A percentile compares a stretch with the other conserved stretches of the same genome.
Evolutionary conservation across 2,329 filamentous ascomycete genomes (phyloP).

Genomic region (Pseudogymnoascus sp.): DNA sequence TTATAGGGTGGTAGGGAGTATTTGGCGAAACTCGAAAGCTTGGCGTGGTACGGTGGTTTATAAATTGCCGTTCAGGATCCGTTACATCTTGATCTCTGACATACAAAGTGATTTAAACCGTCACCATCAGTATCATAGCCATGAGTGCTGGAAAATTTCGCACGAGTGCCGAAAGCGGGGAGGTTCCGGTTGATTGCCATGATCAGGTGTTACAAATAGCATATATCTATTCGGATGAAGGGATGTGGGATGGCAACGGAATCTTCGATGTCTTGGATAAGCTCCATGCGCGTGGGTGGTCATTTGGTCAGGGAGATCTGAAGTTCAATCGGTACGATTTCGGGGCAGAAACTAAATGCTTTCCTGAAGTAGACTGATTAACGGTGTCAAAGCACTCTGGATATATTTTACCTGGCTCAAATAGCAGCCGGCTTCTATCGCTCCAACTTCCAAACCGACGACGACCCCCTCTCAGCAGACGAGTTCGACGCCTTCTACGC

Average conservation of each 20-base stretch:
- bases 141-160: background rate
- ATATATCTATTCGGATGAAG: background rate
- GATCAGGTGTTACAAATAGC: background rate
- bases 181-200: background rate
- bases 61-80: background rate
- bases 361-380: background rate
- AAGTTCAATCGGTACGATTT: background rate
- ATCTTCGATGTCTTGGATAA: background rate
- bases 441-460: background rate
- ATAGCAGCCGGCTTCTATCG: background rate
- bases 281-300: background rate
- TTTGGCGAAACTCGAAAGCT: slow-evolving; percentile 17
- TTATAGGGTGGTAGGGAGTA: background rate
- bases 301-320: background rate
- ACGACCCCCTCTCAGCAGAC: background rate
- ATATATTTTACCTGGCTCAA: background rate
- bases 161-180: background rate
- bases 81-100: background rate
- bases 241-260: background rate
- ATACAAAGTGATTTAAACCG: background rate
- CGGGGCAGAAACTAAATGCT: background rate
- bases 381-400: background rate
- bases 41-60: background rate
- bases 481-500: background rate
- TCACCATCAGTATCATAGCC: background rate